Percentiles rank a stretch among this genome's conserved stretches.
phyloP scores from a whole-genome alignment of 805 yeast species.

The Kodamaea hsintzibuensis region DNA sequence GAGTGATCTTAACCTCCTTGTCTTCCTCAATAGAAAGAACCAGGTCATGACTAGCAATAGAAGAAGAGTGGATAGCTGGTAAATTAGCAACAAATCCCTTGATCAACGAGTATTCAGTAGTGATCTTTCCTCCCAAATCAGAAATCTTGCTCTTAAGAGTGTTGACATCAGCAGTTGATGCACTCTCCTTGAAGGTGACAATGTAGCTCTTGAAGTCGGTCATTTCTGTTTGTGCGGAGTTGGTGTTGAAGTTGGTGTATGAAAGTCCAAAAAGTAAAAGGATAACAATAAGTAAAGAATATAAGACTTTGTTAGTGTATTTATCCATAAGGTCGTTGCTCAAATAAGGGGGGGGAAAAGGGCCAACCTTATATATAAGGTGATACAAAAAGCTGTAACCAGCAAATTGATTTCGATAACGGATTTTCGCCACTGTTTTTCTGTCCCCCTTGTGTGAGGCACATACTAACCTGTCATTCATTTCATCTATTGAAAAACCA shows the following conservation, averaged over 20 bases:
- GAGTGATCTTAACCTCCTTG: constrained; percentile 55
- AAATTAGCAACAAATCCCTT: constrained; percentile 66
- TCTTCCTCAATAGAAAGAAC: constrained; percentile 69
- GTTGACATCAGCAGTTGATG: constrained; percentile 39
- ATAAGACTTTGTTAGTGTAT: constrained; percentile 5
- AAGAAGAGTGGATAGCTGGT: constrained; percentile 51
- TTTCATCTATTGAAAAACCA: neutral
- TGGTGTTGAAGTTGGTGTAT: constrained; percentile 1
- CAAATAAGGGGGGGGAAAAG: neutral
- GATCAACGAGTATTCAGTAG: constrained; percentile 61
- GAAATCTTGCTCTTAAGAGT: constrained; percentile 48
- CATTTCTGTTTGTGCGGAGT: constrained; percentile 17
- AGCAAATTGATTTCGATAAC: constrained; percentile 2
- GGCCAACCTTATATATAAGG: constrained; percentile 3
- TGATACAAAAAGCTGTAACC: constrained; percentile 3
- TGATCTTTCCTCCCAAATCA: constrained; percentile 60
- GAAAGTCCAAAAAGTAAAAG: constrained; percentile 9
- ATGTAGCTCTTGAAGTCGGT: constrained; percentile 37
- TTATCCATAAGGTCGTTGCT: constrained; percentile 1
- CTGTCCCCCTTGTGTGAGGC: constrained; percentile 9
- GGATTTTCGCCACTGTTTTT: constrained; percentile 8
- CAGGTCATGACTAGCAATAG: constrained; percentile 49
- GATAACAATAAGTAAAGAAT: constrained; percentile 7
- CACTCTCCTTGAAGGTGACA: constrained; percentile 48
- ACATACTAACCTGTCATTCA: constrained; percentile 4